Percentiles rank a stretch among this genome's conserved stretches.
Evolutionary conservation across 495 filamentous ascomycete species (phyloP).

Genomic region (Pseudomonodictys pantanalensis): DNA sequence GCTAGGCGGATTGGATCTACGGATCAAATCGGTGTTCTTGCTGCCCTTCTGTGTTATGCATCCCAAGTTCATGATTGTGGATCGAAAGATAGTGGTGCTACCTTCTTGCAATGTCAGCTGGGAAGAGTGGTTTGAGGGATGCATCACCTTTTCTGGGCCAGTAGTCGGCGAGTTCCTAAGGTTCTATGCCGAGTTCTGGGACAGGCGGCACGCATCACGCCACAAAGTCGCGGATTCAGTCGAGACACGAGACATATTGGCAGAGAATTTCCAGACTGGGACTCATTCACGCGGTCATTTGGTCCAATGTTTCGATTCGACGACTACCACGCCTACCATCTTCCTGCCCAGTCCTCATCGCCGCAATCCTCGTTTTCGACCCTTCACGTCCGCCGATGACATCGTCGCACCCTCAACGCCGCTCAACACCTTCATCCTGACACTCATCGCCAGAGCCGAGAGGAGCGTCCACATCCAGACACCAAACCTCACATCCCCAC

Average conservation of each 20-base stretch:
- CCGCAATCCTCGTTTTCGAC: constrained; percentile 53
- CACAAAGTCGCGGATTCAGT: too few relatives aligned
- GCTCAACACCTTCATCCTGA: constrained; percentile 61
- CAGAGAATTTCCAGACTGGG: not conserved
- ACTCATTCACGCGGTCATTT: not conserved
- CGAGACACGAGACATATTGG: not conserved
- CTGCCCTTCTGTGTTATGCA: constrained; percentile 74
- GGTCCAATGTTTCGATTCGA: not conserved
- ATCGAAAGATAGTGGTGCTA: constrained; percentile 57
- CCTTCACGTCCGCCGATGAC: constrained; percentile 46
- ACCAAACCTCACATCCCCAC: constrained; percentile 64
- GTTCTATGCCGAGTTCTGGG: constrained; percentile 61
- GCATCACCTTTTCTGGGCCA: constrained; percentile 57
- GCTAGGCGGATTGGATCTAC: constrained; percentile 58
- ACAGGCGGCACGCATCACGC: not conserved
- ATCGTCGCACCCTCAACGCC: constrained; percentile 58
- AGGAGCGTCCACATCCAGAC: constrained; percentile 62
- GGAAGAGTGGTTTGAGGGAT: constrained; percentile 74
- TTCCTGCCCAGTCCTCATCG: constrained; percentile 70
- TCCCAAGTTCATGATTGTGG: constrained; percentile 70
- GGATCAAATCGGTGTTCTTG: constrained; percentile 68
- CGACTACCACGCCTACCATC: constrained; percentile 44
- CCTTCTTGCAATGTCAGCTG: constrained; percentile 75
- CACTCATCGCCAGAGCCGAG: constrained; percentile 51
- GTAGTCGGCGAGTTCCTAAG: constrained; percentile 52